Evolutionary conservation across 441 rosid genomes (phyloP).

Genomic region (Populus tomentosa): DNA sequence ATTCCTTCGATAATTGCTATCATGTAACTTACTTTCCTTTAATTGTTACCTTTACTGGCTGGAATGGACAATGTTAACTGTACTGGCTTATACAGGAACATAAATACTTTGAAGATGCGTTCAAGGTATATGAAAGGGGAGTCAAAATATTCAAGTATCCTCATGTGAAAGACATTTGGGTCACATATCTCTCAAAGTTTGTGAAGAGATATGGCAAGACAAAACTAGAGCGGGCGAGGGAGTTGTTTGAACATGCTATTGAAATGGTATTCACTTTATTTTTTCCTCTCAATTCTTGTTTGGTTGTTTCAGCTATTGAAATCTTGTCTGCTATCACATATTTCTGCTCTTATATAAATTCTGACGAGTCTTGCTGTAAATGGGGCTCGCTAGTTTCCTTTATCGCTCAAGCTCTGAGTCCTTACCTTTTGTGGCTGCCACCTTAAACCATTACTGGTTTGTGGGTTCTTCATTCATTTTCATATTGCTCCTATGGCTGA

Average conservation of each 20-base stretch:
- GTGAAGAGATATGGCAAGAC: slow-evolving; percentile 84
- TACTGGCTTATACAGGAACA: slow-evolving; percentile 50
- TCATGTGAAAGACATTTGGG: slow-evolving; percentile 94
- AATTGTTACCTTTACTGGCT: background rate
- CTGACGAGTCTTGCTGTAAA: background rate
- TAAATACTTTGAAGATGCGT: slow-evolving; percentile 92
- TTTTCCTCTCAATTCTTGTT: background rate
- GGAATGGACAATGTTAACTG: slow-evolving; percentile 2
- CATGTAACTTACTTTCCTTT: background rate
- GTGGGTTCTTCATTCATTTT: background rate
- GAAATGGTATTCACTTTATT: slow-evolving; percentile 36
- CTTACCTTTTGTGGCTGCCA: background rate
- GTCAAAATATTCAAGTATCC: slow-evolving; percentile 94
- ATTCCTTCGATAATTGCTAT: background rate
- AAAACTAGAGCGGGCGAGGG: slow-evolving; percentile 88
- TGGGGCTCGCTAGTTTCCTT: no score
- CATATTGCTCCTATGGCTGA: background rate
- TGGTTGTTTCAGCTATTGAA: background rate
- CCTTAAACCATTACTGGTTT: background rate
- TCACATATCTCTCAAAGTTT: slow-evolving; percentile 79
- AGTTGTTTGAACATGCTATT: slow-evolving; percentile 88
- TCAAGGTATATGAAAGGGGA: slow-evolving; percentile 95
- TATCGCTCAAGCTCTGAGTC: background rate
- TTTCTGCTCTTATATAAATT: background rate
- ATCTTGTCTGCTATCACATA: background rate